Conservation (phyloP, 306 rosid genomes). For the Fragaria iinumae region DNA sequence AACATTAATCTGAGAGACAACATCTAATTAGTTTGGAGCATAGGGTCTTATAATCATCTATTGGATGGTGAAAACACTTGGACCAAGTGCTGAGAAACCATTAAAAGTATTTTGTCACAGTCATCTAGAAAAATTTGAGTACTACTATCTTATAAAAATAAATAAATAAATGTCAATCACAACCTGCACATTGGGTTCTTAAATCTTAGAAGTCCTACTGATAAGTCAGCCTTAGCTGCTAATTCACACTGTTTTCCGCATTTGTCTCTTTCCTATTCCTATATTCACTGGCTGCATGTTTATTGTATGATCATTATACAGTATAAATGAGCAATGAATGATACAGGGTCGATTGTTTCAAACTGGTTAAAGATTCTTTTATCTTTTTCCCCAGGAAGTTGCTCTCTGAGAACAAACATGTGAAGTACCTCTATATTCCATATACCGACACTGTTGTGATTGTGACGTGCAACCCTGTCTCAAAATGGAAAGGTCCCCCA, state of each 20-base stretch:
- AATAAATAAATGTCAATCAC: not conserved
- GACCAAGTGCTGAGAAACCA: not conserved
- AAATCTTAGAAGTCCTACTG: not conserved
- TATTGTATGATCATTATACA: not conserved
- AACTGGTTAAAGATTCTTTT: not conserved
- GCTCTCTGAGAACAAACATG: conserved; percentile 84
- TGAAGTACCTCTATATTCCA: conserved; percentile 84
- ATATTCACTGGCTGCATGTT: not conserved
- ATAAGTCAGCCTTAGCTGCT: not conserved
- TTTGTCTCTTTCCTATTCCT: not conserved
- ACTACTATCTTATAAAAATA: not conserved
- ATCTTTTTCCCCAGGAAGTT: conserved; percentile 46
- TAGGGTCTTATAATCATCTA: not conserved
- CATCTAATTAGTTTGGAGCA: not conserved
- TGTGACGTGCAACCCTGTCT: conserved; percentile 89
- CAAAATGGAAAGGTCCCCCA: conserved; percentile 89
- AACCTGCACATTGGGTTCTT: not conserved
- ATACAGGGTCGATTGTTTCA: not conserved
- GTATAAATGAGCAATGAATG: not conserved
- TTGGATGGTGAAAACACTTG: not conserved
- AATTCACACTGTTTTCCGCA: not conserved
- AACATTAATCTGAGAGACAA: not conserved
- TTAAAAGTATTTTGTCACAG: not conserved
- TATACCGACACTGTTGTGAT: conserved; percentile 78
- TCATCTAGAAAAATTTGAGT: not conserved